Percentiles rank a stretch among this genome's conserved stretches.
Conservation (phyloP, 108 stramenopile species). For the Cylindrotheca fusiformis region DNA sequence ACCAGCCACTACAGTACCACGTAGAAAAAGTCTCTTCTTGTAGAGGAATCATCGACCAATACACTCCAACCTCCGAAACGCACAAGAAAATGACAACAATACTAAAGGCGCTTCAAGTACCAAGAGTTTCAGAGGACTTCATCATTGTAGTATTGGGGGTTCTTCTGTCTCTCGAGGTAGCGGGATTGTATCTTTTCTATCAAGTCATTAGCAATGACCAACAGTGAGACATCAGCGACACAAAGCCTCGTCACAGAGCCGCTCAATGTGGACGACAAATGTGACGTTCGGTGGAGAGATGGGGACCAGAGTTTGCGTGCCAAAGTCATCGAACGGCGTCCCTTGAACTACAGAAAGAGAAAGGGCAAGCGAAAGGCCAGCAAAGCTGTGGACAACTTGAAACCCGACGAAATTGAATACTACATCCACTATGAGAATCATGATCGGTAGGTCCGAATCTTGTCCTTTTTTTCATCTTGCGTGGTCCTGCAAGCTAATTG, state of each 20-base stretch:
- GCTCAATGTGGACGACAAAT: constrained; percentile 62
- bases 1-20: too few relatives aligned
- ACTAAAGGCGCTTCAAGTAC: too few relatives aligned
- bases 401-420: constrained; percentile 59
- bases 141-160: too few relatives aligned
- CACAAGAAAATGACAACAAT: too few relatives aligned
- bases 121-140: too few relatives aligned
- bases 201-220: constrained; percentile 4
- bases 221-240: neutral
- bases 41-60: too few relatives aligned
- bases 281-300: constrained; percentile 63
- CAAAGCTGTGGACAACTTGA: constrained; percentile 6
- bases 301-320: constrained; percentile 42
- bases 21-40: too few relatives aligned
- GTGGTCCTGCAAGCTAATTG: neutral
- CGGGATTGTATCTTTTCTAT: neutral
- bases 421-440: constrained; percentile 85
- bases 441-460: constrained; percentile 45
- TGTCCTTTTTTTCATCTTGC: neutral
- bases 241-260: too few relatives aligned
- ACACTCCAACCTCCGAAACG: too few relatives aligned
- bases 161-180: too few relatives aligned
- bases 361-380: neutral
- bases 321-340: constrained; percentile 56
- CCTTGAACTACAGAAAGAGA: constrained; percentile 13